phyloP scores from a whole-genome alignment of 352 stramenopile species.

The Phytophthora pistaciae region DNA sequence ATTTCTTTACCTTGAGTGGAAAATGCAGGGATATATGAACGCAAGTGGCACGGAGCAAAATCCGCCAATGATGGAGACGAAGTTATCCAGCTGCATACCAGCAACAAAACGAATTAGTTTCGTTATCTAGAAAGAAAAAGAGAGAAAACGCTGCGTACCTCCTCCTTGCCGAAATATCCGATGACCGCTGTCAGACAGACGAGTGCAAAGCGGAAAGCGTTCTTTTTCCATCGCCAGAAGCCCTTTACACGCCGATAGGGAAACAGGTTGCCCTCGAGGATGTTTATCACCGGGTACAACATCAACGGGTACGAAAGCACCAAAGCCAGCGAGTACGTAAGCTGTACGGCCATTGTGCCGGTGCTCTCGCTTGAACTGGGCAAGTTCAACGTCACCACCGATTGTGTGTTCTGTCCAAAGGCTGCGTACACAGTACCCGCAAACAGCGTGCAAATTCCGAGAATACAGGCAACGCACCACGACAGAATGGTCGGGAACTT shows the following conservation, averaged over 20 bases:
- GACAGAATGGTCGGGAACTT: slow-evolving; percentile 63
- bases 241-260: slow-evolving; percentile 49
- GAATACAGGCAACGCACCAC: slow-evolving; percentile 48
- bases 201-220: slow-evolving; percentile 64
- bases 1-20: slow-evolving; percentile 49
- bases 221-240: slow-evolving; percentile 72
- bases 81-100: slow-evolving; percentile 56
- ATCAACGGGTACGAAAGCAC: slow-evolving; percentile 76
- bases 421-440: slow-evolving; percentile 54
- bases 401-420: slow-evolving; percentile 56
- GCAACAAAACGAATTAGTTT: background rate
- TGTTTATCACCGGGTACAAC: slow-evolving; percentile 72
- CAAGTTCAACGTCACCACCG: slow-evolving; percentile 64
- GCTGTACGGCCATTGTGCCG: slow-evolving; percentile 63
- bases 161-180: slow-evolving; percentile 66
- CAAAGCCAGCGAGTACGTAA: slow-evolving; percentile 67
- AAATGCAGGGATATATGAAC: slow-evolving; percentile 77
- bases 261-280: slow-evolving; percentile 66
- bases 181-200: slow-evolving; percentile 67
- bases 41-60: slow-evolving; percentile 76
- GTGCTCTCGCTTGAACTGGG: slow-evolving; percentile 53
- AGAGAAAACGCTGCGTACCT: slow-evolving; percentile 20
- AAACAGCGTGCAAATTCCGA: slow-evolving; percentile 54
- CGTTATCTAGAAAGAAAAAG: background rate
- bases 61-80: slow-evolving; percentile 69